Base-by-base conservation (phyloP, 1,284 basidiomycete species). In the Microbotryum violaceum region DNA sequence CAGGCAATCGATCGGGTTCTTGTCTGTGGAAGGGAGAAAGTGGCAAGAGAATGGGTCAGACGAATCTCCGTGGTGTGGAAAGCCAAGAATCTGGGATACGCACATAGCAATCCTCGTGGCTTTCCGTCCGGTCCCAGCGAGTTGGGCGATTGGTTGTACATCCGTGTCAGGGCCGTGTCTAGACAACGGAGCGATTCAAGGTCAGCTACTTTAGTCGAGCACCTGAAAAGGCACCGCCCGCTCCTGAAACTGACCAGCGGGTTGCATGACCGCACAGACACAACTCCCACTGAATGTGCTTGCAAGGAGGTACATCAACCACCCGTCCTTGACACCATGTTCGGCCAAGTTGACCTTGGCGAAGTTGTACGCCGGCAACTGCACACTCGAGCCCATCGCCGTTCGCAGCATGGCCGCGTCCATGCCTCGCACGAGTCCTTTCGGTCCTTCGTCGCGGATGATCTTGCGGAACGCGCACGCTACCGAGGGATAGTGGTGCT, bases 361-460 rank as follows among this genome's bases (percentile, higher is more conserved):
- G 77, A 89, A 89, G 71, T 91, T 94, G 76, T 98, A 98, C 48
- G 89, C 89, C 0, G 94, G 94, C 47, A 98, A 77, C 83, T 98
- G 94, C 6, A 88, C 88, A 29, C 88, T 90, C 57, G 85, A 88
- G 42, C 93, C 94, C 88, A 93, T 96, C 4, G 89, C 86, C 10
- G 94, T 97, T 62, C 94, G 82, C 60, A 98, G 77, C 63, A 97
- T 86, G 6, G 94, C 93, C 33, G 93, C 91, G 72, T 93, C 91
- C 51, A 97, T 87, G 46, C 94, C 94, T 62, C 94, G 84, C 58
- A 89, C 79, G 31, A 97, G 79, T 12, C 94, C 94, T 20, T 84
- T 80, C 53, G 85, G 75, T 37, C 88, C 83, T 74, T 97, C 93
- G 3, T 83, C 81, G 58, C 80, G 78, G 71, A 86, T 86, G 68